Evolutionary conservation across 2,329 filamentous ascomycete genomes (phyloP).

Genomic region (Cladosporium halotolerans): DNA sequence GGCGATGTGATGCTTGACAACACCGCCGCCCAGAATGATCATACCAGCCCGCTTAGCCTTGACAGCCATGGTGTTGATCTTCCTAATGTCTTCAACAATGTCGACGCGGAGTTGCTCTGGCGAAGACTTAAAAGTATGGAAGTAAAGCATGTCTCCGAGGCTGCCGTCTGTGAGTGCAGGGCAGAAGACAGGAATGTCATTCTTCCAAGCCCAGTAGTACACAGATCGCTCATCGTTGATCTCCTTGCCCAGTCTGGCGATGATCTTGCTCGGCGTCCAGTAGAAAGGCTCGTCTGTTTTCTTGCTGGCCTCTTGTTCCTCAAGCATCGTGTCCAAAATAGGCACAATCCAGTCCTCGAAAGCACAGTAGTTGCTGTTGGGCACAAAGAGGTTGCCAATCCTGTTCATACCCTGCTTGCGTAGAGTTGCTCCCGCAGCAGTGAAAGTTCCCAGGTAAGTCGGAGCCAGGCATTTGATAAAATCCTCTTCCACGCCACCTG

Average conservation of each 20-base stretch:
- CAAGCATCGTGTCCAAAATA: slow-evolving; percentile 88
- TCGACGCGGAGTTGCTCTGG: slow-evolving; percentile 78
- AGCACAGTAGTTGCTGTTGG: slow-evolving; percentile 93
- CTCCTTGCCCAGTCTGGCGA: slow-evolving; percentile 81
- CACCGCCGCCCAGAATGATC: slow-evolving; percentile 87
- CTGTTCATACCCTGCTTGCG: slow-evolving; percentile 85
- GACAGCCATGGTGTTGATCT: slow-evolving; percentile 86
- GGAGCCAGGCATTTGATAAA: slow-evolving; percentile 96
- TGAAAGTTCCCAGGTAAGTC: slow-evolving; percentile 88
- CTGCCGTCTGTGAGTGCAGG: slow-evolving; percentile 93
- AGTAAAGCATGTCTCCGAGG: slow-evolving; percentile 96
- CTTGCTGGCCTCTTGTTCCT: slow-evolving; percentile 80
- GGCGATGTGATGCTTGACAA: slow-evolving; percentile 98
- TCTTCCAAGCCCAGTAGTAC: slow-evolving; percentile 96
- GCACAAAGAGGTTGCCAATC: slow-evolving; percentile 91
- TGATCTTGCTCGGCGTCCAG: slow-evolving; percentile 94
- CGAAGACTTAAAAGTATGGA: slow-evolving; percentile 89
- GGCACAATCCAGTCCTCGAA: slow-evolving; percentile 98
- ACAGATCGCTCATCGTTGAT: slow-evolving; percentile 90
- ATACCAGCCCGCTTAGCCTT: slow-evolving; percentile 84
- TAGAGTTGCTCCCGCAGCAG: slow-evolving; percentile 66
- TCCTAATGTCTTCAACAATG: slow-evolving; percentile 87
- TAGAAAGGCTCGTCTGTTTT: slow-evolving; percentile 56
- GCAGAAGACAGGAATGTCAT: slow-evolving; percentile 94
- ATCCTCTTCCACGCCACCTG: slow-evolving; percentile 93